A percentile compares a stretch with the other conserved stretches of the same genome.
Evolutionary conservation across 306 rosid genomes (phyloP).

Genomic region (Cicer chorassanicum): DNA sequence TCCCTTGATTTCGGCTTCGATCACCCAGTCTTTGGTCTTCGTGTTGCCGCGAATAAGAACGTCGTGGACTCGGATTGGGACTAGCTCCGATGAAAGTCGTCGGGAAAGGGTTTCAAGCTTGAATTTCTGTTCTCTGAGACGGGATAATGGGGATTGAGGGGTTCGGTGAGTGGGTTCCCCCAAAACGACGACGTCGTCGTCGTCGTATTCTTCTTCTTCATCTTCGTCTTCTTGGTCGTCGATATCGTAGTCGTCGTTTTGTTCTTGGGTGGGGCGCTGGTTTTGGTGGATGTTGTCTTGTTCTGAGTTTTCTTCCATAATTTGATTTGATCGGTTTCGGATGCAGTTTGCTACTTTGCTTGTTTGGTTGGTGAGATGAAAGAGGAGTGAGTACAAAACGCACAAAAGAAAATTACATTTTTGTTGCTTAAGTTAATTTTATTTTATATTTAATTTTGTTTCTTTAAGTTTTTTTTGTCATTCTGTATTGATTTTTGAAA

Average conservation of each 20-base stretch:
- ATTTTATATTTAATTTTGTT: no score
- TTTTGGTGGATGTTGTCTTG: slow-evolving; percentile 43
- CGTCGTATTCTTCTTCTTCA: slow-evolving; percentile 45
- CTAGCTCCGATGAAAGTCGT: slow-evolving; percentile 66
- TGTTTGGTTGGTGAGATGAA: background rate
- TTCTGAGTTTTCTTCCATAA: slow-evolving; percentile 59
- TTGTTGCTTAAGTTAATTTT: no score
- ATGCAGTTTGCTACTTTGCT: slow-evolving; percentile 26
- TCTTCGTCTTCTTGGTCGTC: slow-evolving; percentile 47
- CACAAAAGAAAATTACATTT: background rate
- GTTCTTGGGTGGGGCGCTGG: slow-evolving; percentile 42
- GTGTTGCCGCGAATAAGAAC: slow-evolving; percentile 79
- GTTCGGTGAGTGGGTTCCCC: slow-evolving; percentile 39
- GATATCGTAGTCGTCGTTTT: slow-evolving; percentile 36
- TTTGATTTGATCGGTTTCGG: slow-evolving; percentile 21
- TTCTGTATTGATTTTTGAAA: no score
- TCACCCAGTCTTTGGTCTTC: slow-evolving; percentile 79
- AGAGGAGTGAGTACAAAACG: slow-evolving; percentile 18
- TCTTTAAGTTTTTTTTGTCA: no score
- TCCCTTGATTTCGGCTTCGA: slow-evolving; percentile 77
- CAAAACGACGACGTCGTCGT: slow-evolving; percentile 32
- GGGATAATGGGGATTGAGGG: slow-evolving; percentile 48
- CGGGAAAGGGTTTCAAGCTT: slow-evolving; percentile 61
- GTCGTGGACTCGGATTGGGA: slow-evolving; percentile 86
- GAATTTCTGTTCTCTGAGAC: slow-evolving; percentile 56